phyloP scores from a whole-genome alignment of 768 basidiomycete species.

The Nidularia sp. region DNA sequence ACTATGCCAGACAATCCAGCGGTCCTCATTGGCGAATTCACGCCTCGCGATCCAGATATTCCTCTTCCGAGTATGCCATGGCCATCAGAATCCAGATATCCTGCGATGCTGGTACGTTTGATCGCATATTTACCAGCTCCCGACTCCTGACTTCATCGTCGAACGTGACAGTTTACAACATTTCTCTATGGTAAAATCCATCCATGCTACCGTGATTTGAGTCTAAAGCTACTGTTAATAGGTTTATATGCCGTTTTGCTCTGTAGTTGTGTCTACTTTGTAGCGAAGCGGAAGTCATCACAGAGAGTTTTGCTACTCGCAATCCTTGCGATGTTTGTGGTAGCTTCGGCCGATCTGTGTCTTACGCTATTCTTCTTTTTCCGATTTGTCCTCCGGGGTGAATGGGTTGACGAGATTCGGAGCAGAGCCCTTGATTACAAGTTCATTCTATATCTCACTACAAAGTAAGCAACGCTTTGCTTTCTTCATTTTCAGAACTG shows the following conservation, averaged over 20 bases:
- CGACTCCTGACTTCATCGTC: neutral
- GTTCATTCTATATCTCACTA: slow-evolving; percentile 13
- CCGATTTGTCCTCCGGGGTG: slow-evolving; percentile 8
- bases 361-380: slow-evolving; percentile 16
- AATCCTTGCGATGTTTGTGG: slow-evolving; percentile 9
- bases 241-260: slow-evolving; percentile 16
- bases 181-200: slow-evolving; percentile 13
- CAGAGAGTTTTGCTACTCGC: slow-evolving; percentile 7
- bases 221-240: neutral
- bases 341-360: slow-evolving; percentile 16
- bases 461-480: slow-evolving; percentile 10
- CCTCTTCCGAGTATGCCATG: slow-evolving; percentile 17
- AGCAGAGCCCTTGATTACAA: slow-evolving; percentile 12
- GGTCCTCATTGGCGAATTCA: neutral
- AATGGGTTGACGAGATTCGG: slow-evolving; percentile 6
- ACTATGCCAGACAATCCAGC: neutral
- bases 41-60: slow-evolving; percentile 5
- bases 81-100: slow-evolving; percentile 15
- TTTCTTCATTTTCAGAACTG: neutral
- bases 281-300: slow-evolving; percentile 5
- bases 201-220: neutral
- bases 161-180: slow-evolving; percentile 8
- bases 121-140: neutral
- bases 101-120: slow-evolving; percentile 16
- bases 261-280: slow-evolving; percentile 7